A percentile compares a stretch with the other conserved stretches of the same genome.
Evolutionary conservation across 345 rosid genomes (phyloP).

Genomic region (Bretschneidera sinensis): DNA sequence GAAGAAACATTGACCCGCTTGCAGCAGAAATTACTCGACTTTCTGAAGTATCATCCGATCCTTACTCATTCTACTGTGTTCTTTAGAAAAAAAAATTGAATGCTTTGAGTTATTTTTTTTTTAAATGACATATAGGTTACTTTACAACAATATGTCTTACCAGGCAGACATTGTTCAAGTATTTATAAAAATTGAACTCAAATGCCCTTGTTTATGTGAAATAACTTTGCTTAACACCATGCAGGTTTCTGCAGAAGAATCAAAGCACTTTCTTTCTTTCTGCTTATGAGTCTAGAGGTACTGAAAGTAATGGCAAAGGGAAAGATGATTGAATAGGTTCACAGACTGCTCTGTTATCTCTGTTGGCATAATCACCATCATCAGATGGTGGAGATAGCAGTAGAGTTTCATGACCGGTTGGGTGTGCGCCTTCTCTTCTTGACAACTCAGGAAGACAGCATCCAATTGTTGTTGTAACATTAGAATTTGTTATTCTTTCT

Average conservation of each 20-base stretch:
- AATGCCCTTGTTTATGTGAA: background rate
- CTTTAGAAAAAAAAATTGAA: background rate
- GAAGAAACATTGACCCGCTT: slow-evolving; percentile 72
- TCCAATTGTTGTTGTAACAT: slow-evolving; percentile 32
- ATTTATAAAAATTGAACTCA: too few relatives aligned
- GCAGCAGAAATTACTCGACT: slow-evolving; percentile 81
- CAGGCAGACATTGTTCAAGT: background rate
- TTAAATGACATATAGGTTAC: background rate
- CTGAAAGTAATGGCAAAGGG: slow-evolving; percentile 68
- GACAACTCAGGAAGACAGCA: slow-evolving; percentile 11
- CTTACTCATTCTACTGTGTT: background rate
- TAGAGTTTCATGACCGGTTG: slow-evolving; percentile 4
- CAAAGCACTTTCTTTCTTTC: slow-evolving; percentile 74
- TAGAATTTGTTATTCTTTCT: slow-evolving; percentile 22
- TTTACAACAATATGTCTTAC: background rate
- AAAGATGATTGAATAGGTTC: slow-evolving; percentile 46
- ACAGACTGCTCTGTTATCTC: background rate
- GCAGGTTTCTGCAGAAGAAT: slow-evolving; percentile 92
- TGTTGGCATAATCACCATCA: background rate
- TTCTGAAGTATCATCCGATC: slow-evolving; percentile 58
- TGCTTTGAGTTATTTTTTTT: background rate
- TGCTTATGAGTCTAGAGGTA: slow-evolving; percentile 51
- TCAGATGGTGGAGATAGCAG: slow-evolving; percentile 4
- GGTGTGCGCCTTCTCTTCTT: slow-evolving; percentile 3
- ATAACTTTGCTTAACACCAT: background rate